Conservation (phyloP, 2,329 filamentous ascomycete genomes). For the Gnomoniopsis sp. region DNA sequence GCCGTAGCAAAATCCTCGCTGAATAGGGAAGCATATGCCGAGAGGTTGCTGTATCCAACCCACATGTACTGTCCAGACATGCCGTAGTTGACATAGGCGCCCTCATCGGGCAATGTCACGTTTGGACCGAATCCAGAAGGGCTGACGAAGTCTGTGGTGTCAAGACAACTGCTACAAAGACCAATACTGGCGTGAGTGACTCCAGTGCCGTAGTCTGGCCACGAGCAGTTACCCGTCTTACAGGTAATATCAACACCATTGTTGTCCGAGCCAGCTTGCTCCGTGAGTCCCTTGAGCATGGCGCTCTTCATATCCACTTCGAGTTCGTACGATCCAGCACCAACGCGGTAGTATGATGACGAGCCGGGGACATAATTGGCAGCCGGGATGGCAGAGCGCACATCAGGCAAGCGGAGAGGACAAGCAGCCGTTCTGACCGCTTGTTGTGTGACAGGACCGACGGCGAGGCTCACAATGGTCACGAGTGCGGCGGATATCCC, state of each 20-base stretch:
- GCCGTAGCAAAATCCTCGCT: constrained; percentile 17
- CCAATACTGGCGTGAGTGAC: constrained; percentile 25
- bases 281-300: constrained; percentile 27
- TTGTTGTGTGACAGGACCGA: constrained; percentile 31
- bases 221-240: constrained; percentile 25
- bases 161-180: constrained; percentile 24
- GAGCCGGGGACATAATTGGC: constrained; percentile 12
- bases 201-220: constrained; percentile 18
- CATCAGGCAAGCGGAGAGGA: constrained; percentile 16
- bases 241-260: constrained; percentile 21
- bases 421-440: constrained; percentile 24
- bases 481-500: constrained; percentile 21
- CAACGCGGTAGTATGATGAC: constrained; percentile 20
- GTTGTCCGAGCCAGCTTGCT: constrained; percentile 23
- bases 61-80: constrained; percentile 18
- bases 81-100: constrained; percentile 18
- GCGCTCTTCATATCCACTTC: constrained; percentile 29
- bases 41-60: constrained; percentile 16
- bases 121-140: constrained; percentile 9
- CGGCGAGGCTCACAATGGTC: constrained; percentile 25
- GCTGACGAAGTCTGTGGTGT: constrained; percentile 21
- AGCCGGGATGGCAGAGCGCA: constrained; percentile 4
- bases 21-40: constrained; percentile 19
- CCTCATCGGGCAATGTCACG: constrained; percentile 21
- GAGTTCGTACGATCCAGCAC: constrained; percentile 22